Base-by-base conservation (phyloP, 257 asterid species). In the Ajuga chamaepitys region DNA sequence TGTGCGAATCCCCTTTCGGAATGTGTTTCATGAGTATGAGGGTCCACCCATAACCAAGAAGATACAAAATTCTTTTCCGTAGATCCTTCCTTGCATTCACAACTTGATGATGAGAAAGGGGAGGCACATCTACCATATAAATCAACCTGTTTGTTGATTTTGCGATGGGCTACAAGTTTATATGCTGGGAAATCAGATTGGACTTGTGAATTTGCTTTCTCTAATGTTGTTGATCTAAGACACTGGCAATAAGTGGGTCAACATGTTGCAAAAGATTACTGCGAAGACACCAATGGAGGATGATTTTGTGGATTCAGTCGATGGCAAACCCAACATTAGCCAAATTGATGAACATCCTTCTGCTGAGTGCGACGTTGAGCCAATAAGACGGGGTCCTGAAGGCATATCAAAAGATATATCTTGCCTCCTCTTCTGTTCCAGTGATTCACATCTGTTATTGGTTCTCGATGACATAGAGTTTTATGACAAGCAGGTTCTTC, bases 391-490 rank as follows among this genome's bases (percentile, higher is more conserved):
- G 73, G 97, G 96, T 35, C 89, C 95, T 44, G 92, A 84, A 75
- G 88, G 95, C 76, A 69, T 93, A 67, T 83, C 95, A 50, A 74
- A 80, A 42, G 96, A 86, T 66, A 59, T 73, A 48, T 68, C 86
- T 73, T 84, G 89, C 51, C 85, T 84, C 73, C 93, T 89, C 71
- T 93, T 93, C 72, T 93, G 97, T 71, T 83, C 96, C 78, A 67
- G 84, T 71, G 89, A 93, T 74, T 89, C 96, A 3, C 99, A 93
- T 72, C 87, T 93, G 60, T 75, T 93, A 71, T 80, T 87, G 80
- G 86, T 93, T 78, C 96, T 93, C 47, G 97, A 89, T 75, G 99
- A 93, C 81, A 77, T 79, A 30, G 99, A 93, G 75, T 93, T 93
- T 78, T 93, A 89, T 66, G 96, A 93, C 66, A 89, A 89, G 76